phyloP scores from a whole-genome alignment of 331 rosid genomes.

The Quercus lobata region DNA sequence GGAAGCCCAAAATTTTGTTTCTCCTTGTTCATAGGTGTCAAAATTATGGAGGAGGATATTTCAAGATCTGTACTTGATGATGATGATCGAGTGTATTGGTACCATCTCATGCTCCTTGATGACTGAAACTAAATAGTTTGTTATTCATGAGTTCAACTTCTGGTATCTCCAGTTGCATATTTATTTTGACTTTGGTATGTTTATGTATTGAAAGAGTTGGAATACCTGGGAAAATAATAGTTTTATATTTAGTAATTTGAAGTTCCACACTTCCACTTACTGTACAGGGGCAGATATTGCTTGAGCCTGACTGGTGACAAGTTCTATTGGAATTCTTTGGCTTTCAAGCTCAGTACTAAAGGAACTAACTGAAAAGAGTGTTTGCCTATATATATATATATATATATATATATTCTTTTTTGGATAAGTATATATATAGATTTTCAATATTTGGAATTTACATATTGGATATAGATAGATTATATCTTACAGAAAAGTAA shows the following conservation, averaged over 20 bases:
- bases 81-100: slow-evolving; percentile 71
- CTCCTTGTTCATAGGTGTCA: slow-evolving; percentile 36
- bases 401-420: too few species aligned
- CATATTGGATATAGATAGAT: too few species aligned
- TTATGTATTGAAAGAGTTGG: neutral
- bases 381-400: too few species aligned
- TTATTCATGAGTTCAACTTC: slow-evolving; percentile 14
- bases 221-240: neutral
- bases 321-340: neutral
- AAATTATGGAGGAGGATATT: slow-evolving; percentile 45
- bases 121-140: slow-evolving; percentile 18
- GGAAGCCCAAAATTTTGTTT: slow-evolving; percentile 9
- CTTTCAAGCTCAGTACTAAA: neutral
- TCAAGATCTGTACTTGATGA: slow-evolving; percentile 39
- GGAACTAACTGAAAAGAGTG: neutral
- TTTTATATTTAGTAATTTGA: too few species aligned
- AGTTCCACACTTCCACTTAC: too few species aligned
- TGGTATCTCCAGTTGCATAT: slow-evolving; percentile 7
- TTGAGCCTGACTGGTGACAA: neutral
- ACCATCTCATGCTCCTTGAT: slow-evolving; percentile 27
- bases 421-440: too few species aligned
- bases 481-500: too few species aligned
- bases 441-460: too few species aligned
- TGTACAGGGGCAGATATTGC: neutral
- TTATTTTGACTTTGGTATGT: slow-evolving; percentile 7